These are phyloP conservation scores for Bruguiera parviflora DNA, from an alignment of 345 rosid genomes.

Conservation along the genomic window DNA sequence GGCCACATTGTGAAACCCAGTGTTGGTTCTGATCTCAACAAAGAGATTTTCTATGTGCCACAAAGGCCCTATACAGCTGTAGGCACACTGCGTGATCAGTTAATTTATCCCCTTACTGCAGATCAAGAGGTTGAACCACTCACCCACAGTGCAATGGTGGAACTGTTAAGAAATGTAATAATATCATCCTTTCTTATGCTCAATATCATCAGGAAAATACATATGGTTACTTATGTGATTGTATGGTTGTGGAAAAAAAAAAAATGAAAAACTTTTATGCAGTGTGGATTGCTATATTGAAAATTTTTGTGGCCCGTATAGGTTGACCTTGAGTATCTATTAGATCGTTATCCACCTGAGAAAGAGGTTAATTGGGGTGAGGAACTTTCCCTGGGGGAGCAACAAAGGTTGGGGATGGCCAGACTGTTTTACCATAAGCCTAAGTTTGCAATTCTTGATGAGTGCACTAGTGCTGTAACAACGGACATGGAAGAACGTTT, in stretches of 20 bases:
- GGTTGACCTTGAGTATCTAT: constrained; percentile 94
- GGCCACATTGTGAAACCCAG: constrained; percentile 98
- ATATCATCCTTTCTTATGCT: constrained; percentile 14
- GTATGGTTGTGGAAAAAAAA: no score
- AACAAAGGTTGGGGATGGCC: constrained; percentile 98
- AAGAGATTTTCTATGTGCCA: constrained; percentile 96
- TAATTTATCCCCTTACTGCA: constrained; percentile 89
- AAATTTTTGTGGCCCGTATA: constrained; percentile 23
- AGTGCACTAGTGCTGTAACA: constrained; percentile 99
- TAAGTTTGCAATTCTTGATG: constrained; percentile 99
- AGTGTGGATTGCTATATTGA: background rate
- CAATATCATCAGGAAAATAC: no score
- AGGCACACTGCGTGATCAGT: constrained; percentile 95
- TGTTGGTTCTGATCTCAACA: constrained; percentile 96
- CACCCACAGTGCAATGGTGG: constrained; percentile 71
- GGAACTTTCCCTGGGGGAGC: constrained; percentile 98
- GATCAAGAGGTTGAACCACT: constrained; percentile 69
- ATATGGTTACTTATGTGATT: no score
- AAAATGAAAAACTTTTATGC: no score
- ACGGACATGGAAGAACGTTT: constrained; percentile 99
- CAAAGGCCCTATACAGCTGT: constrained; percentile 97
- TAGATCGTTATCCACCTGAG: constrained; percentile 86
- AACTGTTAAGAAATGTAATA: constrained; percentile 81
- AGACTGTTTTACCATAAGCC: constrained; percentile 96
- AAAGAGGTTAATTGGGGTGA: constrained; percentile 98